Evolutionary conservation across 192 early-diverging fungal genomes (phyloP), one percentile per base, ranked within the genome.

Genomic region (Cetraspora pellucida): DNA sequence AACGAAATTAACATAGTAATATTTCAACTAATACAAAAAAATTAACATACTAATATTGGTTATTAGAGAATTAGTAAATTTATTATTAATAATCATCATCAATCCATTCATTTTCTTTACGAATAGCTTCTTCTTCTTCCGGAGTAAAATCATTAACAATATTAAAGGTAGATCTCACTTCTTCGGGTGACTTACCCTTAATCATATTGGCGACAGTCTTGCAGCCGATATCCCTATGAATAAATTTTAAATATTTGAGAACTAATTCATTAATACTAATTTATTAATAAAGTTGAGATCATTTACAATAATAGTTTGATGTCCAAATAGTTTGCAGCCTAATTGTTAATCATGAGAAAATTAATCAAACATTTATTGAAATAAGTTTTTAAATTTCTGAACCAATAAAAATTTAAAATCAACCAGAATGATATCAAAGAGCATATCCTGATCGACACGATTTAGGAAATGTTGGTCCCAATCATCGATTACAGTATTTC

Each of bases 131-230:
- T 74, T 95, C 89, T 78, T 95, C 90, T 58, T 89, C 88, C 0
- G 90, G 88, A 0, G 91, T 88, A 80, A 93, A 93, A 77, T 92
- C 90, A 77, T 87, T 91, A 52, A 86, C 84, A 64, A 93, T 82
- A 72, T 86, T 83, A 58, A 93, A 93, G 0, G 87, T 86, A 65
- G 85, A 86, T 21, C 95, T 82, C 69, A 97, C 93, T 79, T 97
- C 95, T 79, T 96, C 91, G 1, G 94, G 92, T 23, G 87, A 84
- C 81, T 95, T 96, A 52, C 90, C 90, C 82, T 93, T 93, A 83
- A 97, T 91, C 91, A 96, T 97, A 75, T 94, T 93, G 10, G 95
- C 95, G 31, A 97, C 95, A 3, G 94, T 94, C 78, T 91, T 92
- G 74, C 95, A 95, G 6, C 84, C 83, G 17, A 92, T 78, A 70